A percentile compares a stretch with the other conserved stretches of the same genome.
Evolutionary conservation across 225 moss, liverwort and hornwort genomes (phyloP).

Genomic region (Ulota crispa): DNA sequence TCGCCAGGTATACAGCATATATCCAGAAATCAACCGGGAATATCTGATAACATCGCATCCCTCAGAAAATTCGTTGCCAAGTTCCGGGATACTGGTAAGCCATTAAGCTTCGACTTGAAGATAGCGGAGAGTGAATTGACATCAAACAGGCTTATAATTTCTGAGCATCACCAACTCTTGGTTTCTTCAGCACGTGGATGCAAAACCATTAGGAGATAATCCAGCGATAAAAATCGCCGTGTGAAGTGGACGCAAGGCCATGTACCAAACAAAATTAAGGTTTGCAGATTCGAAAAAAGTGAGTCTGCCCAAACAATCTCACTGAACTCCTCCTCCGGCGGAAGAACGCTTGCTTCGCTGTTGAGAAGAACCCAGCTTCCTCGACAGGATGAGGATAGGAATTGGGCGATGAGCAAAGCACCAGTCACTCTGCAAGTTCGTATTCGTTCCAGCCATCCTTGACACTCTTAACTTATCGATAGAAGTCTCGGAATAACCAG

Average conservation of each 20-base stretch:
- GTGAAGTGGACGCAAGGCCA: constrained; percentile 7
- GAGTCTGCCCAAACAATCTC: constrained; percentile 10
- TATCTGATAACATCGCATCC: constrained; percentile 1
- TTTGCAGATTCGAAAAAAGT: background rate
- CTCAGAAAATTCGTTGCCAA: constrained; percentile 1
- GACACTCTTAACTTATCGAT: constrained; percentile 7
- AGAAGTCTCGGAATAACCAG: background rate
- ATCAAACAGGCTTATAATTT: background rate
- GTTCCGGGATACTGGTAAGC: constrained; percentile 2
- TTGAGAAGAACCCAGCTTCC: constrained; percentile 65
- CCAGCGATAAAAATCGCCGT: constrained; percentile 19
- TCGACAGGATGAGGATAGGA: constrained; percentile 61
- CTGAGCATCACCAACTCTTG: constrained; percentile 4
- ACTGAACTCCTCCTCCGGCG: constrained; percentile 36
- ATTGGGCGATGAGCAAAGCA: constrained; percentile 62
- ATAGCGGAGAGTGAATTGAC: constrained; percentile 16
- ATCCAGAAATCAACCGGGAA: background rate
- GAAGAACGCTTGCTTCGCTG: constrained; percentile 61
- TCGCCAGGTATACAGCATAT: background rate
- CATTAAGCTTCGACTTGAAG: constrained; percentile 4
- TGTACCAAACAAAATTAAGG: background rate
- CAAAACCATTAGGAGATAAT: constrained; percentile 1
- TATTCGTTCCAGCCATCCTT: constrained; percentile 45
- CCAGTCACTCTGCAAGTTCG: constrained; percentile 60
- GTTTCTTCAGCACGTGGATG: constrained; percentile 11